These are phyloP conservation scores for Aspergillus amoenus DNA, from an alignment of 2,329 filamentous ascomycete species.

Conservation along the genomic window DNA sequence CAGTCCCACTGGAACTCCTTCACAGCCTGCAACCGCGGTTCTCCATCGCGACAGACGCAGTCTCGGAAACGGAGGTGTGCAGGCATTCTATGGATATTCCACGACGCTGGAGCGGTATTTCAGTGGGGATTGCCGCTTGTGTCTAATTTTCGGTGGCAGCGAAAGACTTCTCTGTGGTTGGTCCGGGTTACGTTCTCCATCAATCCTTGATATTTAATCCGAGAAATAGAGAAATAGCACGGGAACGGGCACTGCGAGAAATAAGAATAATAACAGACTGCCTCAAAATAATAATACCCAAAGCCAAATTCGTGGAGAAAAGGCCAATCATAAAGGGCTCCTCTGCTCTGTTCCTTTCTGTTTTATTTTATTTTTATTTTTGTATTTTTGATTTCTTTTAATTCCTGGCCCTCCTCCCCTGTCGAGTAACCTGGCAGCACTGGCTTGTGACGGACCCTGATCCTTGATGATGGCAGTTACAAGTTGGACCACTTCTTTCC, in stretches of 20 bases:
- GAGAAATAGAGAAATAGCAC: background rate
- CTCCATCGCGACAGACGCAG: constrained; percentile 8
- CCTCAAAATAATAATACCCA: constrained; percentile 5
- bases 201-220: constrained; percentile 8
- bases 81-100: background rate
- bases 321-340: constrained; percentile 4
- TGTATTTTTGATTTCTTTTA: too few species aligned
- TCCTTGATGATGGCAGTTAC: constrained; percentile 17
- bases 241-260: background rate
- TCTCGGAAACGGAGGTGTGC: background rate
- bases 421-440: constrained; percentile 17
- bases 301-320: background rate
- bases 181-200: constrained; percentile 7
- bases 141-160: background rate
- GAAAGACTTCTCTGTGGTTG: constrained; percentile 1
- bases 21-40: constrained; percentile 21
- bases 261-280: constrained; percentile 5
- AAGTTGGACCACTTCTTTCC: constrained; percentile 18
- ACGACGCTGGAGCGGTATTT: constrained; percentile 12
- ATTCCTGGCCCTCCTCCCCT: constrained; percentile 8
- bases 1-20: constrained; percentile 18
- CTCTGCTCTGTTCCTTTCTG: background rate
- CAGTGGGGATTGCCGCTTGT: background rate
- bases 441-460: constrained; percentile 25
- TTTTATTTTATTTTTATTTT: too few species aligned